phyloP scores from a whole-genome alignment of 2,329 filamentous ascomycete species.

The Pleomassaria siparia region DNA sequence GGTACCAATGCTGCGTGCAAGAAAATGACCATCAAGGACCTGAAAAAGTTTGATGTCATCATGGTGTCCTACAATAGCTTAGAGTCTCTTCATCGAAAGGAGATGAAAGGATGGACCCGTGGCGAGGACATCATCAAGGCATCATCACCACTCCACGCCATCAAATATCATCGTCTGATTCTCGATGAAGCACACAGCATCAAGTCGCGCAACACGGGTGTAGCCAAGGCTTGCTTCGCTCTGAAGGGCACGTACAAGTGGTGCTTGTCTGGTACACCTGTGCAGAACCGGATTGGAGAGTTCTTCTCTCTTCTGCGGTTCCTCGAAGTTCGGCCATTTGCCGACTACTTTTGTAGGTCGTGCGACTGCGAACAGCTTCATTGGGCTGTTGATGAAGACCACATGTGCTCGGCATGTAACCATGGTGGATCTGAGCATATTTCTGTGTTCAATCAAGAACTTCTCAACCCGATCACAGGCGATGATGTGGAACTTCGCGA shows the following conservation, averaged over 20 bases:
- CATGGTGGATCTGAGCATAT: slow-evolving; percentile 68
- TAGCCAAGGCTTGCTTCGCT: slow-evolving; percentile 93
- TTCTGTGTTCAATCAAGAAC: slow-evolving; percentile 90
- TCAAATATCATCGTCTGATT: slow-evolving; percentile 87
- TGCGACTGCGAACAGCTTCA: slow-evolving; percentile 81
- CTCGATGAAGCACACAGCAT: slow-evolving; percentile 96
- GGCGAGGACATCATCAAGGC: slow-evolving; percentile 81
- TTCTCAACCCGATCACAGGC: slow-evolving; percentile 73
- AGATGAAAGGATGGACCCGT: slow-evolving; percentile 85
- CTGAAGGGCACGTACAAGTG: slow-evolving; percentile 87
- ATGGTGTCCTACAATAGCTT: slow-evolving; percentile 95
- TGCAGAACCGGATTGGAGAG: slow-evolving; percentile 96
- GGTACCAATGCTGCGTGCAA: slow-evolving; percentile 84
- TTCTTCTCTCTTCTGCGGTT: slow-evolving; percentile 95
- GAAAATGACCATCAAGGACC: slow-evolving; percentile 69
- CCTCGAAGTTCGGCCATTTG: slow-evolving; percentile 83
- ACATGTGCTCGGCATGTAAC: slow-evolving; percentile 70
- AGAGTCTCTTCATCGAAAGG: slow-evolving; percentile 89
- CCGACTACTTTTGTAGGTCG: slow-evolving; percentile 89
- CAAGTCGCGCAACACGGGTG: slow-evolving; percentile 85
- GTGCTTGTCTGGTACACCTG: slow-evolving; percentile 91
- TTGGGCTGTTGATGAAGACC: slow-evolving; percentile 75
- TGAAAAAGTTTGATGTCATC: slow-evolving; percentile 86
- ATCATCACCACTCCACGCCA: slow-evolving; percentile 73
- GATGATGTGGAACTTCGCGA: slow-evolving; percentile 58